Percentiles rank a stretch among this genome's conserved stretches.
Evolutionary conservation across 2,329 filamentous ascomycete species (phyloP).

Genomic region (Cercospora sp.): DNA sequence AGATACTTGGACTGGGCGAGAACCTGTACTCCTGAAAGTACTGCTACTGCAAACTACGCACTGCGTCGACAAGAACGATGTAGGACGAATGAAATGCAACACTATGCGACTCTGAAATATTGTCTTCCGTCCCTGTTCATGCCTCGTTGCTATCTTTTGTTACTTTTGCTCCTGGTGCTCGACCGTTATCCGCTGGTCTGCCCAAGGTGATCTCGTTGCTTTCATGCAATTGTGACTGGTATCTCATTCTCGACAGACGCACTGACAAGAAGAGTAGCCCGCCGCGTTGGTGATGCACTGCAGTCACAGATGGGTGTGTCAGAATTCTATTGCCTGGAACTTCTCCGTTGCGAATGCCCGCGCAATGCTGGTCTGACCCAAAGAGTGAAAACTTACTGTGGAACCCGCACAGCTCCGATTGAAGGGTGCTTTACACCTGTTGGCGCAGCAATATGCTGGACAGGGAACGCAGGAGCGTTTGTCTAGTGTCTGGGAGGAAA

Average conservation of each 20-base stretch:
- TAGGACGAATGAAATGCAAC: neutral
- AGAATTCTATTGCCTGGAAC: neutral
- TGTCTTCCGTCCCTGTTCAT: neutral
- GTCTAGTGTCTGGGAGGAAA: neutral
- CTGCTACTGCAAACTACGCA: neutral
- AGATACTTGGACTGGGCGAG: slow-evolving; percentile 7
- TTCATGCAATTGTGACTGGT: neutral
- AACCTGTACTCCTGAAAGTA: slow-evolving; percentile 3
- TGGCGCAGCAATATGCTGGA: slow-evolving; percentile 14
- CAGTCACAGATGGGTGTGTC: neutral
- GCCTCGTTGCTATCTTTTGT: neutral
- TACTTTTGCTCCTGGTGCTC: neutral
- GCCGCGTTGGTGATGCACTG: slow-evolving; percentile 12
- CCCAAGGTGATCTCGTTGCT: neutral
- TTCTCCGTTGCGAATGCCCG: neutral
- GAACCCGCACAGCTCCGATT: slow-evolving; percentile 10
- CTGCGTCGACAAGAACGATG: neutral
- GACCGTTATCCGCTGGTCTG: neutral
- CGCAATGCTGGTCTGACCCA: neutral
- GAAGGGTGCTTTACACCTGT: slow-evolving; percentile 6
- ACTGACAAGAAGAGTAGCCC: slow-evolving; percentile 9
- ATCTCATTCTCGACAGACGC: slow-evolving; percentile 2
- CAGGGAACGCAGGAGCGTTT: slow-evolving; percentile 16
- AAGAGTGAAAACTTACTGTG: neutral
- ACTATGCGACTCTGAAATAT: neutral